phyloP scores from a whole-genome alignment of 371 early-diverging fungal genomes.

The Nematocida ironsii region DNA sequence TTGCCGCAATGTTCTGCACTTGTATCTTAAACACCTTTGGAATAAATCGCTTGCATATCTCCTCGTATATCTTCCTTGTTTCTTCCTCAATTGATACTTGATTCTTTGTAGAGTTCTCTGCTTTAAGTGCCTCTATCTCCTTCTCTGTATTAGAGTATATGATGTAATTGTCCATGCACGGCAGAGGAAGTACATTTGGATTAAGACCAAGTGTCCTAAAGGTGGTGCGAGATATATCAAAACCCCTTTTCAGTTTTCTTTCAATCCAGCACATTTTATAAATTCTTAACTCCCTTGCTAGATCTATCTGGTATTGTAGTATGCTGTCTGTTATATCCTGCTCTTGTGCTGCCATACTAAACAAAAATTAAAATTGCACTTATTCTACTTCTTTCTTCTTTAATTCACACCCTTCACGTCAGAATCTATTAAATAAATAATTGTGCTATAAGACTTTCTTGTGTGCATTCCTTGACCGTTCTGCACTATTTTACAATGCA shows the following conservation, averaged over 20 bases:
- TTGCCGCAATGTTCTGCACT: constrained; percentile 4
- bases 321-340: constrained; percentile 18
- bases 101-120: background rate
- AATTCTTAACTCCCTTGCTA: constrained; percentile 11
- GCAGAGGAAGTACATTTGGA: constrained; percentile 22
- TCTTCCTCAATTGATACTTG: constrained; percentile 42
- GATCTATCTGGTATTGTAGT: constrained; percentile 28
- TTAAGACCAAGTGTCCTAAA: constrained; percentile 24
- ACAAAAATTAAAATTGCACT: constrained; percentile 22
- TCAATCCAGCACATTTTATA: constrained; percentile 24
- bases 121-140: constrained; percentile 7
- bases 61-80: constrained; percentile 42
- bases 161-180: constrained; percentile 43
- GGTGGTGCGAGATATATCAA: constrained; percentile 28
- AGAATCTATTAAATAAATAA: no score
- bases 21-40: constrained; percentile 40
- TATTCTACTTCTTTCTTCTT: background rate
- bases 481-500: no score
- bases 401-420: background rate
- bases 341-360: constrained; percentile 26
- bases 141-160: background rate
- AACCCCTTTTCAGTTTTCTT: constrained; percentile 23
- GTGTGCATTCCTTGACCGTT: no score
- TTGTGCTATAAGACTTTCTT: no score
- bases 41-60: constrained; percentile 44